Conservation (phyloP, 768 basidiomycete genomes). For the Lyophyllum shimeji region DNA sequence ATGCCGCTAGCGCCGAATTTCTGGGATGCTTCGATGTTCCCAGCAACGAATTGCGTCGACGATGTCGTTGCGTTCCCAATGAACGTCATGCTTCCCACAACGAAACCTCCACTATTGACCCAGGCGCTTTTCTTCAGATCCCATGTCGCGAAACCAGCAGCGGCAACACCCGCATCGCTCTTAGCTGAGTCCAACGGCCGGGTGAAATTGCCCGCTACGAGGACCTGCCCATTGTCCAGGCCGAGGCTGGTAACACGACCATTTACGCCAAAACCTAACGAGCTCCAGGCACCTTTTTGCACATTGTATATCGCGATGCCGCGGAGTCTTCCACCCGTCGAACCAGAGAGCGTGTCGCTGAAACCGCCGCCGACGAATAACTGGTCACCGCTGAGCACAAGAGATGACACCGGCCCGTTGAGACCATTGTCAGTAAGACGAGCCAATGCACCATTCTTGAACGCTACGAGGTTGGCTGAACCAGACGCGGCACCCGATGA, state of each 20-base stretch:
- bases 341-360: slow-evolving; percentile 58
- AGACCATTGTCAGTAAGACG: slow-evolving; percentile 67
- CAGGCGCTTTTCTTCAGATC: slow-evolving; percentile 58
- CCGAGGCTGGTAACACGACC: slow-evolving; percentile 69
- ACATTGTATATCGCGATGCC: slow-evolving; percentile 76
- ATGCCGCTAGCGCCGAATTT: slow-evolving; percentile 78
- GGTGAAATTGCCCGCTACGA: slow-evolving; percentile 79
- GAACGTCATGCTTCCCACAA: slow-evolving; percentile 69
- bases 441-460: slow-evolving; percentile 56
- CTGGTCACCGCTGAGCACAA: slow-evolving; percentile 59
- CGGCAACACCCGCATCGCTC: slow-evolving; percentile 32
- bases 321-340: slow-evolving; percentile 49
- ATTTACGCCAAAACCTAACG: slow-evolving; percentile 73
- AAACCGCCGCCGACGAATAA: slow-evolving; percentile 92
- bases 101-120: slow-evolving; percentile 74
- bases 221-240: slow-evolving; percentile 48
- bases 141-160: slow-evolving; percentile 77
- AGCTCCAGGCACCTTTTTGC: slow-evolving; percentile 58
- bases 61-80: slow-evolving; percentile 67
- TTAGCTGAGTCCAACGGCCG: slow-evolving; percentile 32
- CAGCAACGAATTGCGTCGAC: slow-evolving; percentile 65
- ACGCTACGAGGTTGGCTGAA: slow-evolving; percentile 70
- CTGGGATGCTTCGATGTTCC: slow-evolving; percentile 55
- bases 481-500: slow-evolving; percentile 54
- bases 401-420: slow-evolving; percentile 72